Evolutionary conservation across 495 filamentous ascomycete species (phyloP).

Genomic region (Hypomontagnella submonticulosa): DNA sequence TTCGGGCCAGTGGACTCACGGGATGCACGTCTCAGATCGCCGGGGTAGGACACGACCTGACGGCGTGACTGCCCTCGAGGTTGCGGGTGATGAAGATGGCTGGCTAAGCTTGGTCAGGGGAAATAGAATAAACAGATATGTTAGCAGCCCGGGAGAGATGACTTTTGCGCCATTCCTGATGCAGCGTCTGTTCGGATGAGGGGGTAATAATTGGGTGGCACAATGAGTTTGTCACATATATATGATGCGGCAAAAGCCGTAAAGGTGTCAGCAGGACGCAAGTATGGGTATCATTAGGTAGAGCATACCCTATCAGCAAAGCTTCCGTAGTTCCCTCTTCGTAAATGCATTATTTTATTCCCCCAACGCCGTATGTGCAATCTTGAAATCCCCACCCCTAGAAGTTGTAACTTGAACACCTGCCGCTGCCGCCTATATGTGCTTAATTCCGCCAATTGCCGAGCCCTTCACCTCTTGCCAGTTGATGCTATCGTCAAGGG

Average conservation of each 20-base stretch:
- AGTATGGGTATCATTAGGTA: constrained; percentile 48
- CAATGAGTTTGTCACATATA: constrained; percentile 35
- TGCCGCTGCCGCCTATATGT: constrained; percentile 43
- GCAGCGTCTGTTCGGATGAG: constrained; percentile 58
- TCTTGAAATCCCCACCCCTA: neutral
- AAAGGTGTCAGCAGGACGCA: constrained; percentile 43
- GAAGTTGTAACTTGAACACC: constrained; percentile 2
- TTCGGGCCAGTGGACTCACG: constrained; percentile 90
- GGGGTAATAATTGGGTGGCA: constrained; percentile 11
- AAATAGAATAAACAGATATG: constrained; percentile 80
- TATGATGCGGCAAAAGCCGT: constrained; percentile 29
- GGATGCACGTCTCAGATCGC: constrained; percentile 86
- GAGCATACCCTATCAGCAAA: constrained; percentile 49
- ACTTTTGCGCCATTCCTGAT: constrained; percentile 61
- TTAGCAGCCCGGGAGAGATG: constrained; percentile 66
- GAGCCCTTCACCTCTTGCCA: constrained; percentile 90
- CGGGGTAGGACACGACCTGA: constrained; percentile 70
- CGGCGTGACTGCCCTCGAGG: constrained; percentile 59
- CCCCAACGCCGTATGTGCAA: constrained; percentile 46
- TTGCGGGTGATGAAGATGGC: constrained; percentile 72
- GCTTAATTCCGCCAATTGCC: constrained; percentile 85
- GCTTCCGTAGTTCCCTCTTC: constrained; percentile 29
- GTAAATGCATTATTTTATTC: constrained; percentile 36
- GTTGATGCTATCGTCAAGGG: constrained; percentile 86
- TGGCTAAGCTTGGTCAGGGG: constrained; percentile 78